Evolutionary conservation across 495 filamentous ascomycete species (phyloP), one percentile per base, ranked within the genome.

Genomic region (Pseudomonodictys pantanalensis): DNA sequence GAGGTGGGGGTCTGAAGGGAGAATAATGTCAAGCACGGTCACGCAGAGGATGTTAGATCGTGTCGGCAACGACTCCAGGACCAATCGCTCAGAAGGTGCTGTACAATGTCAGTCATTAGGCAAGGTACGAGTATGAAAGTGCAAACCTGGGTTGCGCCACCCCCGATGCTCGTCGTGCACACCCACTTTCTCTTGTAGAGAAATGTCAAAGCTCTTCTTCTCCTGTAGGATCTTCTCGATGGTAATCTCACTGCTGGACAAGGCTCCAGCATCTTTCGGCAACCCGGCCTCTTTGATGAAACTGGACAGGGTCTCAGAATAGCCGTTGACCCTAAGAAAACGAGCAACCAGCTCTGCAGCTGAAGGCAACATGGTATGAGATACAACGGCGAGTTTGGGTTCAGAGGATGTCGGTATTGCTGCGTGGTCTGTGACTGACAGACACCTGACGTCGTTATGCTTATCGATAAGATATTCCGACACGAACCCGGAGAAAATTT

Each of bases 211-310:
- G 0, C 73, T 69, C 58, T 78, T 78, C 71, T 88, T 89, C 69
- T 88, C 85, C 45, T 86, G 78, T 33, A 89, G 74, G 42, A 88
- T 72, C 49, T 77, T 71, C 56, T 89, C 85, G 43, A 89, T 77
- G 10, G 85, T 86, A 64, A 85, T 73, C 43, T 76, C 75, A 39
- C 75, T 72, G 29, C 69, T 69, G 9, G 61, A 45, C 5, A 57
- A 54, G 10, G 66, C 68, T 35, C 76, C 79, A 11, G 78, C 76
- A 58, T 76, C 76, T 9, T 64, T 61, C 3, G 78, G 69, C 17
- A 89, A 76, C 17, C 77, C 77, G 11, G 86, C 83, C 71, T 88
- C 86, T 39, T 74, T 73, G 30, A 88, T 73, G 65, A 88, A 88
- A 8, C 75, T 76, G 6, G 78, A 62, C 5, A 84, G 74, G 15